These are phyloP conservation scores for Aegilops sharonensis DNA, from an alignment of 176 grass and related monocot genomes.

Conservation along the genomic window DNA sequence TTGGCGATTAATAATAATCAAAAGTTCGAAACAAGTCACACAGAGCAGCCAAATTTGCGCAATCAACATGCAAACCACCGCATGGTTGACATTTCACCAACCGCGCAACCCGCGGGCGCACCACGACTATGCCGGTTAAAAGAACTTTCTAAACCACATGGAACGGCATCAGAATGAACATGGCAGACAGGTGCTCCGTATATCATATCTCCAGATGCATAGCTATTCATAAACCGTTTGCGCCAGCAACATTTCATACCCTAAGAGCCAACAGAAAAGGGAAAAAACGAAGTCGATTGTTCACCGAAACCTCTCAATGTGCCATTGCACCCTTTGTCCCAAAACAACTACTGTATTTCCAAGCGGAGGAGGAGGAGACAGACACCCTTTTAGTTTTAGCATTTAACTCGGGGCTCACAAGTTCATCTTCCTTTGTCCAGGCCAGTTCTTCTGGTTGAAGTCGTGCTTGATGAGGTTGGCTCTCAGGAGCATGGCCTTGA, in stretches of 20 bases:
- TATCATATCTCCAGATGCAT: constrained; percentile 5
- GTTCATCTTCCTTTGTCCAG: constrained; percentile 40
- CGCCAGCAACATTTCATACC: not conserved
- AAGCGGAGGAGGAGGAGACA: not conserved
- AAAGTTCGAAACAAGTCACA: not conserved
- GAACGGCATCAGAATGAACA: not conserved
- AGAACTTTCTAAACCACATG: not conserved
- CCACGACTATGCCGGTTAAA: not conserved
- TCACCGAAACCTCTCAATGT: not conserved
- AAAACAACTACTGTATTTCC: constrained; percentile 10
- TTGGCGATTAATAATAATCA: not conserved
- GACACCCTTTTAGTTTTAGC: not conserved
- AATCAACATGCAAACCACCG: not conserved
- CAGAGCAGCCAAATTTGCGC: not conserved
- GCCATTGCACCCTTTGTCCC: constrained; percentile 1
- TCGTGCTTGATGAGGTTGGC: constrained; percentile 94
- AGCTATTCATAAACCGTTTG: not conserved
- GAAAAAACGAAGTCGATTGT: not conserved
- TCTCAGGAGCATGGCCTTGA: constrained; percentile 78
- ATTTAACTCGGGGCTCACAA: not conserved
- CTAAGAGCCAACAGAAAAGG: not conserved
- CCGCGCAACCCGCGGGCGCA: not conserved
- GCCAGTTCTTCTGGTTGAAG: constrained; percentile 32
- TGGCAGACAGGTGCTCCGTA: not conserved
- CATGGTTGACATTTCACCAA: not conserved